Conservation (phyloP, 2,329 filamentous ascomycete genomes). For the Dothidotthia symphoricarpi region DNA sequence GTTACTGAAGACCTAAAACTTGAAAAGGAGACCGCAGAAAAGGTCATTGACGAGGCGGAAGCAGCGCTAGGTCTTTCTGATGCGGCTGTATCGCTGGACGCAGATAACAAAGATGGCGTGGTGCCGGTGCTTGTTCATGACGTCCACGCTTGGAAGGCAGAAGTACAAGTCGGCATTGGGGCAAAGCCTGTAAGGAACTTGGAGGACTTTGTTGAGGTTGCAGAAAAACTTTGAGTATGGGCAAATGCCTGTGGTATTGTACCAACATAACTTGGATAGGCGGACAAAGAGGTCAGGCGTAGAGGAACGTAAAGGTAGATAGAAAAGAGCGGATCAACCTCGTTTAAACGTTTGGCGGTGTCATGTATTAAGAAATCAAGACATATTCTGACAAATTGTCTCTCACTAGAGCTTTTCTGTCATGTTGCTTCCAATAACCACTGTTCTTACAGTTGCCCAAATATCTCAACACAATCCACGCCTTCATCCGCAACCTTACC, state of each 20-base stretch:
- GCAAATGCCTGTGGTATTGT: too few relatives aligned
- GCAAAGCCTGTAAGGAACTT: slow-evolving; percentile 72
- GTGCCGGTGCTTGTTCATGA: slow-evolving; percentile 67
- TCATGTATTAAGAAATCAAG: too few relatives aligned
- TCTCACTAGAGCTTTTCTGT: too few relatives aligned
- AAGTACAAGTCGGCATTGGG: slow-evolving; percentile 69
- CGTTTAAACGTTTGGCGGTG: too few relatives aligned
- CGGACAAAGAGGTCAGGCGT: too few relatives aligned
- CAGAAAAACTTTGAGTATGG: slow-evolving; percentile 18
- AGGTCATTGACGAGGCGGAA: slow-evolving; percentile 52
- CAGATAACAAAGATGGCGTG: slow-evolving; percentile 39
- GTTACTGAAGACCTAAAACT: slow-evolving; percentile 46
- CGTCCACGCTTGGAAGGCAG: slow-evolving; percentile 76
- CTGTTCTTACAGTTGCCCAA: too few relatives aligned
- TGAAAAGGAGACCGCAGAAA: slow-evolving; percentile 49
- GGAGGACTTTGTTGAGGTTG: slow-evolving; percentile 75
- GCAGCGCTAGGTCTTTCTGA: slow-evolving; percentile 47
- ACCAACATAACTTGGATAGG: too few relatives aligned
- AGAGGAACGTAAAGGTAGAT: too few relatives aligned
- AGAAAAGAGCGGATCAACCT: too few relatives aligned
- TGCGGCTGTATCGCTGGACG: slow-evolving; percentile 39
- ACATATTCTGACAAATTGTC: too few relatives aligned
- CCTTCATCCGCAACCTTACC: slow-evolving; percentile 6
- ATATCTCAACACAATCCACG: slow-evolving; percentile 21
- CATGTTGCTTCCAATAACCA: too few relatives aligned